phyloP scores from a whole-genome alignment of 768 basidiomycete species.

The Boletus insuetus region DNA sequence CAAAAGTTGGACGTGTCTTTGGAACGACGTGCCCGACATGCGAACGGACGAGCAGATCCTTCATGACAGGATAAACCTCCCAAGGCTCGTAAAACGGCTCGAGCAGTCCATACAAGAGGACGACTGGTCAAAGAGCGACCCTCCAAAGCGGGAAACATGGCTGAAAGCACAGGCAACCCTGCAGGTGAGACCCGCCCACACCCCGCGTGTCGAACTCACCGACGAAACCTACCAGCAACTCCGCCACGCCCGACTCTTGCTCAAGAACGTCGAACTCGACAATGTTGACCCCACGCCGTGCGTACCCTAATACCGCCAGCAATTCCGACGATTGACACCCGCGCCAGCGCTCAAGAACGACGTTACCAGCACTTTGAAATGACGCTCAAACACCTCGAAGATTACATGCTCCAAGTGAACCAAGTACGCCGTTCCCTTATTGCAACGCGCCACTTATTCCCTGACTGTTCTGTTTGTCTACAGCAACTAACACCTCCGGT shows the following conservation, averaged over 20 bases:
- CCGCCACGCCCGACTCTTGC: slow-evolving; percentile 53
- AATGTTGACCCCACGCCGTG: slow-evolving; percentile 44
- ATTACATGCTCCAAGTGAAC: slow-evolving; percentile 48
- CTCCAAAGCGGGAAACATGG: slow-evolving; percentile 39
- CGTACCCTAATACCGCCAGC: slow-evolving; percentile 20
- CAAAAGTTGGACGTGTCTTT: too few species aligned
- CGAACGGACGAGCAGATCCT: slow-evolving; percentile 29
- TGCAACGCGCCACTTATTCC: too few species aligned
- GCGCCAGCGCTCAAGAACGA: slow-evolving; percentile 39
- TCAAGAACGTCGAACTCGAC: slow-evolving; percentile 57
- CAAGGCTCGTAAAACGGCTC: slow-evolving; percentile 56
- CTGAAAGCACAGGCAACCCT: slow-evolving; percentile 52
- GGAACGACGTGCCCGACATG: slow-evolving; percentile 12
- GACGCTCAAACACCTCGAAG: slow-evolving; percentile 56
- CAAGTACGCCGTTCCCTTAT: slow-evolving; percentile 38
- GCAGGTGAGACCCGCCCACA: slow-evolving; percentile 43
- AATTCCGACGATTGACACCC: too few species aligned
- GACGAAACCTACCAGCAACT: slow-evolving; percentile 36
- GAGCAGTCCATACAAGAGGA: slow-evolving; percentile 48
- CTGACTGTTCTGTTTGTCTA: neutral
- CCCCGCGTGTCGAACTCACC: neutral
- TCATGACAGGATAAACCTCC: slow-evolving; percentile 70
- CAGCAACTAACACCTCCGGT: slow-evolving; percentile 44
- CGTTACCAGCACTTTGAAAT: slow-evolving; percentile 45
- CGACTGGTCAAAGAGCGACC: slow-evolving; percentile 32